Conservation (phyloP, 1,284 basidiomycete species). For the Cryptococcus sp. region DNA sequence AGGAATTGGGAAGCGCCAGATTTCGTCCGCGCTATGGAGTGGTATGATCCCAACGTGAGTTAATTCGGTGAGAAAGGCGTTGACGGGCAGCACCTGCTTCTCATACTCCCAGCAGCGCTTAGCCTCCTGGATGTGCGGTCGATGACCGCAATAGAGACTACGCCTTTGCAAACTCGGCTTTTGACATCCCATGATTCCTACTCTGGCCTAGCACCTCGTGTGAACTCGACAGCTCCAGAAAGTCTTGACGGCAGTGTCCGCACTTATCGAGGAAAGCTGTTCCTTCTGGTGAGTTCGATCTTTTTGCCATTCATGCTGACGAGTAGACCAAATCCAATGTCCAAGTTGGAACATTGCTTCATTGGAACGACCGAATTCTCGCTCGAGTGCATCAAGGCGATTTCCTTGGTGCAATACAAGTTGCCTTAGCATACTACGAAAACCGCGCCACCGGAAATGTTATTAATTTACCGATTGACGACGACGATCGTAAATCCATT, state of each 20-base stretch:
- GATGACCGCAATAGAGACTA: conserved; percentile 44
- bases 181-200: conserved; percentile 45
- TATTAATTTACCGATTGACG: conserved; percentile 77
- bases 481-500: conserved; percentile 61
- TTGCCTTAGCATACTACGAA: conserved; percentile 81
- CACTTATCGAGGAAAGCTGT: conserved; percentile 86
- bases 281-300: conserved; percentile 69
- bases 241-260: conserved; percentile 69
- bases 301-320: background rate
- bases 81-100: conserved; percentile 55
- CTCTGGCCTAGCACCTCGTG: conserved; percentile 6
- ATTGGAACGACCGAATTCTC: conserved; percentile 93
- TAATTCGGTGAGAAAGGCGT: conserved; percentile 61
- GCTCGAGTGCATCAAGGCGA: conserved; percentile 81
- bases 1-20: conserved; percentile 45
- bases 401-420: conserved; percentile 85
- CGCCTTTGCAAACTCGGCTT: conserved; percentile 40
- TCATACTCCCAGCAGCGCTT: conserved; percentile 62
- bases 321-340: conserved; percentile 58
- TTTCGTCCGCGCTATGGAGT: conserved; percentile 53
- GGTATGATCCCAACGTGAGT: conserved; percentile 56
- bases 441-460: conserved; percentile 80
- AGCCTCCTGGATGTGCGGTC: conserved; percentile 69
- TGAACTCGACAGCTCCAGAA: conserved; percentile 1
- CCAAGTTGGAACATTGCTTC: conserved; percentile 80